Base-by-base conservation (phyloP, 2,329 filamentous ascomycete genomes). In the Fusarium circinatum region DNA sequence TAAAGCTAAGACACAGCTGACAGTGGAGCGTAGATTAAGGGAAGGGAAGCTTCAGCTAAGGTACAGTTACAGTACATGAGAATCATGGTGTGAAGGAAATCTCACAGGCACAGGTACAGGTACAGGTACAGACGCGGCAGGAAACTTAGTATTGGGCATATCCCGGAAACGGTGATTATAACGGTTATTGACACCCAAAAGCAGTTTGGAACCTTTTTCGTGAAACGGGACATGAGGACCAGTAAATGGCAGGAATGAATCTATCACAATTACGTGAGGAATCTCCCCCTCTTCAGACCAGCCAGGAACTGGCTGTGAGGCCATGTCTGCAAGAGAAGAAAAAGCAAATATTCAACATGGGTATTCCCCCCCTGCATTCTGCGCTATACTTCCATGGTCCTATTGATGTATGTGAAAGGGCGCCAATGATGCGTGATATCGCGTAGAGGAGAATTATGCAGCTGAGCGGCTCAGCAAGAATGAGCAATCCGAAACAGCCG, bases 101-200 rank as follows among this genome's bases (percentile, higher is more conserved):
- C 54, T 48, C 62, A 57, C 64, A 66, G 63, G 58, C 22, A 47
- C 28, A 59, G 24, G 28, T 26, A 45, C 42, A 44, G 34, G 34
- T 8, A 13, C n/a, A 44, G 28, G 47, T 49, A 49, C 47, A n/a
- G 28, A 11, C 5, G 28, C 47, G 15, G 28, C 47, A 32, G 15
- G 11, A 18, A 30, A 32, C 47, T 36, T 49, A 15, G 47, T n/a
- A 32, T 49, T 49, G 38, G 63, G 34, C 24, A 22, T 20, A 26
- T 24, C 62, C 62, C 39, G 42, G 41, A 68, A 70, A 59, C 42
- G 59, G 45, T 52, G 18, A 64, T 52, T n/a, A 32, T 32, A 38
- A 44, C 55, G 63, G 56, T 39, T 70, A 59, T 70, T 59, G 59
- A n/a, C 28, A 38, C 52, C 65, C 65, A 59, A 70, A 70, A 59